Evolutionary conservation across 768 basidiomycete genomes (phyloP).

Genomic region (Chlorophyllum brunneum): DNA sequence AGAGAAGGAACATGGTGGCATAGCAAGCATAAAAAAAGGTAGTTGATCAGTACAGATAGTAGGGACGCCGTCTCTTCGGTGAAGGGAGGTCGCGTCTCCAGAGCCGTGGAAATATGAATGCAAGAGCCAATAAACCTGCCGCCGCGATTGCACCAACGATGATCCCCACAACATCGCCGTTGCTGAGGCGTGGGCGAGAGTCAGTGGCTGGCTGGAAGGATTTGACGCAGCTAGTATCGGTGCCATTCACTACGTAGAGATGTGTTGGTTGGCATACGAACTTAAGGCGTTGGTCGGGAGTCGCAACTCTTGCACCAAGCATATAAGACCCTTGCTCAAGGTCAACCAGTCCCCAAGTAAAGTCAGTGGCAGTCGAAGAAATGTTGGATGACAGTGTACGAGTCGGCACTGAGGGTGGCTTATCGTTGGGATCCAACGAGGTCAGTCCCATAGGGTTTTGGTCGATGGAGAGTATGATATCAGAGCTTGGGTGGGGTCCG

Average conservation of each 20-base stretch:
- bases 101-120: constrained; percentile 22
- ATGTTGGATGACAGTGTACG: constrained; percentile 24
- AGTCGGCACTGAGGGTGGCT: constrained; percentile 2
- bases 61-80: constrained; percentile 2
- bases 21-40: not conserved
- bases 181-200: constrained; percentile 8
- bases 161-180: constrained; percentile 20
- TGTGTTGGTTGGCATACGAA: constrained; percentile 19
- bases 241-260: constrained; percentile 26
- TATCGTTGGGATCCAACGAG: too few relatives aligned
- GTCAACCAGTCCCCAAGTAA: constrained; percentile 28
- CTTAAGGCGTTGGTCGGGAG: constrained; percentile 21
- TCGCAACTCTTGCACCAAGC: constrained; percentile 8
- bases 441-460: too few relatives aligned
- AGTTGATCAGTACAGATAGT: not conserved
- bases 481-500: not conserved
- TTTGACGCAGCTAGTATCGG: constrained; percentile 20
- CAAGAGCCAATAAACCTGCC: constrained; percentile 16
- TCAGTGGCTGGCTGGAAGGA: not conserved
- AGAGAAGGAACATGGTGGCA: not conserved
- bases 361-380: constrained; percentile 18
- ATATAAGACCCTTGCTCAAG: constrained; percentile 31
- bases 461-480: constrained; percentile 20
- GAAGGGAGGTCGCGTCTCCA: constrained; percentile 22
- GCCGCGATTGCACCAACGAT: constrained; percentile 20